A percentile compares a stretch with the other conserved stretches of the same genome.
Evolutionary conservation across 202 grass and related monocot species (phyloP).

Genomic region (Saccharum hybrid): DNA sequence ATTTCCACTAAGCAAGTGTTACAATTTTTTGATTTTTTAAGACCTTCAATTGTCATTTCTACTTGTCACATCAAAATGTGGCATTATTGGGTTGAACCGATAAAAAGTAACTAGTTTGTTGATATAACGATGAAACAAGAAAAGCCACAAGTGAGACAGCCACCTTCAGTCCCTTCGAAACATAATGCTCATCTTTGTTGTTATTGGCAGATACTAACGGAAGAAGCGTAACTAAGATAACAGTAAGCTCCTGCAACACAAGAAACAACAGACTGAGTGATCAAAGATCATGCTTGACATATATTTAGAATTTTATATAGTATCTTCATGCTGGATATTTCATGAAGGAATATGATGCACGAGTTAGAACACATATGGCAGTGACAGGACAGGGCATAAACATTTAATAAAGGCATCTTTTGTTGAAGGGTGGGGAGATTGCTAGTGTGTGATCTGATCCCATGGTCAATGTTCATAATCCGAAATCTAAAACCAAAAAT

Average conservation of each 20-base stretch:
- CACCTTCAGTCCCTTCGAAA: slow-evolving; percentile 89
- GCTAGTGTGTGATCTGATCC: not conserved
- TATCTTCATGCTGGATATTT: slow-evolving; percentile 29
- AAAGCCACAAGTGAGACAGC: not conserved
- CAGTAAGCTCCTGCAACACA: slow-evolving; percentile 76
- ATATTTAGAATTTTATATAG: not conserved
- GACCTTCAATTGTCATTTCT: slow-evolving; percentile 22
- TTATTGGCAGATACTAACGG: slow-evolving; percentile 71
- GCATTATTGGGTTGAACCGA: slow-evolving; percentile 11
- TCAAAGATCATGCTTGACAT: slow-evolving; percentile 35
- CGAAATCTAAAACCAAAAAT: slow-evolving; percentile 2
- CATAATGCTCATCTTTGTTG: slow-evolving; percentile 70
- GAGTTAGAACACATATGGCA: slow-evolving; percentile 10
- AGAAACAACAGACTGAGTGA: slow-evolving; percentile 37
- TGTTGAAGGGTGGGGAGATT: not conserved
- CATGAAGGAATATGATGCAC: not conserved
- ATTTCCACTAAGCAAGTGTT: not conserved
- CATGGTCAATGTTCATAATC: not conserved
- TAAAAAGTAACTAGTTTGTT: not conserved
- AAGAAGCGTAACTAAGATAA: slow-evolving; percentile 79
- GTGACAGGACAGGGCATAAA: slow-evolving; percentile 2
- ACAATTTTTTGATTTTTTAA: not conserved
- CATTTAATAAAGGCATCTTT: slow-evolving; percentile 4
- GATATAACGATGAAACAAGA: slow-evolving; percentile 34
- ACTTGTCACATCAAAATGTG: slow-evolving; percentile 10